Percentiles rank a stretch among this genome's conserved stretches.
Evolutionary conservation across 495 filamentous ascomycete species (phyloP).

Genomic region (Aspergillus campestris): DNA sequence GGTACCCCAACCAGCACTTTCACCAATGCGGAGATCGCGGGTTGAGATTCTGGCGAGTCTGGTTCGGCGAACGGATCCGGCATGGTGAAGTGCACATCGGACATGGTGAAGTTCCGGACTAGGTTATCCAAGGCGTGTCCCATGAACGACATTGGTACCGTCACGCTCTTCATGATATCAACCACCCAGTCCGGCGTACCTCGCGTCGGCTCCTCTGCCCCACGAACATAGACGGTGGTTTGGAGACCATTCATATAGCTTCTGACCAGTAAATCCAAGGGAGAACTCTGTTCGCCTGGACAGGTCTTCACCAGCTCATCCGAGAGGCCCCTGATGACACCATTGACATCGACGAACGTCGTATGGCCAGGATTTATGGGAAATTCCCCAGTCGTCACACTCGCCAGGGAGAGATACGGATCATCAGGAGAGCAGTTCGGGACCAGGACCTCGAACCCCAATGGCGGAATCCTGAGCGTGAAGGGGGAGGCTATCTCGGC

Average conservation of each 20-base stretch:
- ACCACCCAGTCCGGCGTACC: conserved; percentile 73
- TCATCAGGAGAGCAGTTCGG: conserved; percentile 60
- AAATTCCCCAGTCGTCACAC: conserved; percentile 58
- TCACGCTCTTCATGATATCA: conserved; percentile 71
- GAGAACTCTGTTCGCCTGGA: conserved; percentile 66
- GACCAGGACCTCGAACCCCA: conserved; percentile 77
- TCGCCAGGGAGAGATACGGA: conserved; percentile 61
- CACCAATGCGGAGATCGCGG: conserved; percentile 72
- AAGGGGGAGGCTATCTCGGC: conserved; percentile 69
- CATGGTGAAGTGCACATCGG: conserved; percentile 73
- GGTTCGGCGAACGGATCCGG: conserved; percentile 72
- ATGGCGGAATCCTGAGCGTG: conserved; percentile 60
- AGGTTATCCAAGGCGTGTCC: conserved; percentile 71
- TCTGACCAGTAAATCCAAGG: conserved; percentile 73
- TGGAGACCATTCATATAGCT: conserved; percentile 72
- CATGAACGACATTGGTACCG: conserved; percentile 75
- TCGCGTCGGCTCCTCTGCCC: conserved; percentile 54
- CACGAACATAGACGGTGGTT: conserved; percentile 72
- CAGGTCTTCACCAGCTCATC: conserved; percentile 60
- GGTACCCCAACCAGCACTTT: conserved; percentile 68
- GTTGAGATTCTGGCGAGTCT: conserved; percentile 62
- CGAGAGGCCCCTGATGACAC: conserved; percentile 61
- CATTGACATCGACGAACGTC: conserved; percentile 58
- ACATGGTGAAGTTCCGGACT: conserved; percentile 77
- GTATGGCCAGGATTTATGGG: conserved; percentile 55